Base-by-base conservation (phyloP, 208 protist species). In the Endotrypanum monterogeii region DNA sequence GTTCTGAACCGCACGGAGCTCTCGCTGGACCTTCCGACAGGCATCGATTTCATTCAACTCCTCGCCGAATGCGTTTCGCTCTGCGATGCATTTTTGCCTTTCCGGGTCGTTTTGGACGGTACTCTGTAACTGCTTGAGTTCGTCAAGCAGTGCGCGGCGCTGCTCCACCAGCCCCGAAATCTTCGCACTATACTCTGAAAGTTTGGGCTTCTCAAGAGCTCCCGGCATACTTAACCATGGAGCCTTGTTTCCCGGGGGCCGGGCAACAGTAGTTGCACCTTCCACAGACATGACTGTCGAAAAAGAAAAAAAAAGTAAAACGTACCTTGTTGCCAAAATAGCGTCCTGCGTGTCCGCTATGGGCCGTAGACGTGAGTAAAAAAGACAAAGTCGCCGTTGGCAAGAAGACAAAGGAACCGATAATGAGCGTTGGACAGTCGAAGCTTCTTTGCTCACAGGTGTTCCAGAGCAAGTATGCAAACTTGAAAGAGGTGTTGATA, bases 41-140 rank as follows among this genome's bases (percentile, higher is more conserved):
- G 51, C 79, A 46, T 94, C 87, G 65, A 96, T 91, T 2, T 84
- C 83, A 37, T 57, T 84, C 56, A 94, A 77, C 16, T 78, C 60
- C 55, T 87, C 58, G 4, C 83, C 74, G 30, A 87, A 74, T 58
- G 78, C 83, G 8, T 86, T 84, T 28, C 87, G 87, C 41, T 86
- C 85, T 12, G 78, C 77, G 5, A 84, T 78, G 9, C 44, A 32
- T 16, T 68, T 78, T 41, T 86, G 74, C 4, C 60, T 73, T 4
- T 60, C 80, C 28, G 85, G 80, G 67, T 85, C 82, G 1, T 71
- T 79, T 6, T 83, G 78, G 6, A 93, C 69, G 0, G 74, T 71
- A n/a, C 67, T 79, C 52, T 92, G 92, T 35, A 96, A 76, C n/a
- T 57, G 56, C 62, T 90, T 93, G 18, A 94, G 73, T 71, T 94